phyloP scores from a whole-genome alignment of 176 grass and related monocot genomes.

The Oropetium thomaeum region DNA sequence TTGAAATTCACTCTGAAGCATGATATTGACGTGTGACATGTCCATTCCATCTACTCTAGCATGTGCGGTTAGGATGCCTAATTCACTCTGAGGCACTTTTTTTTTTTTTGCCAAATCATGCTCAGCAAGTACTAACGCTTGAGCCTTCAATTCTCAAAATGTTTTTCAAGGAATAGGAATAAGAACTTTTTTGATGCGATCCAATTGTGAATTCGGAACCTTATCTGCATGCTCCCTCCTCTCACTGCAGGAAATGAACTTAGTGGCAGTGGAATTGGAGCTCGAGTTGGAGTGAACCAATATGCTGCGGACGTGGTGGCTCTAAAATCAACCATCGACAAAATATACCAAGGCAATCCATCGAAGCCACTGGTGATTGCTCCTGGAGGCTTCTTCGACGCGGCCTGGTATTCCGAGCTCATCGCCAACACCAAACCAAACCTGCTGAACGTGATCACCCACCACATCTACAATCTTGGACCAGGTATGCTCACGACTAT shows the following conservation, averaged over 20 bases:
- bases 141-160: background rate
- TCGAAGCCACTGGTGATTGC: slow-evolving; percentile 73
- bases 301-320: slow-evolving; percentile 68
- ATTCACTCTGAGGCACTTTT: too few species aligned
- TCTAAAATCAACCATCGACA: slow-evolving; percentile 51
- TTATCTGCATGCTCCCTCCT: background rate
- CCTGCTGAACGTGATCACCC: slow-evolving; percentile 66
- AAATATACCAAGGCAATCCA: slow-evolving; percentile 36
- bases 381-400: slow-evolving; percentile 84
- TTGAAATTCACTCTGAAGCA: background rate
- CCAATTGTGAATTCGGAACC: background rate
- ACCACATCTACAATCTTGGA: slow-evolving; percentile 92
- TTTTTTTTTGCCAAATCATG: too few species aligned
- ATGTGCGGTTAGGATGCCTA: slow-evolving; percentile 26
- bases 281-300: slow-evolving; percentile 47
- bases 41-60: background rate
- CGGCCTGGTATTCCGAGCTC: slow-evolving; percentile 56
- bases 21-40: slow-evolving; percentile 7
- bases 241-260: slow-evolving; percentile 81
- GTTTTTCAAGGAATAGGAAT: background rate
- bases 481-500: slow-evolving; percentile 47
- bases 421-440: slow-evolving; percentile 64
- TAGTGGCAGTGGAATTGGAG: slow-evolving; percentile 60
- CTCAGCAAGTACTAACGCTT: slow-evolving; percentile 6
- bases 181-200: background rate